Base-by-base conservation (phyloP, 306 rosid species). In the Morella rubra region DNA sequence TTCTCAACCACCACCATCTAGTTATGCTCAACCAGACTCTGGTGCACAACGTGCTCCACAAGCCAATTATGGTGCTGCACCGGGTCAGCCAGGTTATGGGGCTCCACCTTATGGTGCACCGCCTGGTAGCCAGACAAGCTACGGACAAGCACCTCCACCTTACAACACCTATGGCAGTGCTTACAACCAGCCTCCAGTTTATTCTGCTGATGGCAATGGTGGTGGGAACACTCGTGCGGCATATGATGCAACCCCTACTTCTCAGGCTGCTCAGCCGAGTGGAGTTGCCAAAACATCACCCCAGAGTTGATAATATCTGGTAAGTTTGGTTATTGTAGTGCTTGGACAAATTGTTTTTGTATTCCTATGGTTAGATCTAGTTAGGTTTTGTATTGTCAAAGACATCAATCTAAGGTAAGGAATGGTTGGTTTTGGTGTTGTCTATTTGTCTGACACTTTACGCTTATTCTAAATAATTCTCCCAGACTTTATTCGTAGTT, bases 251-350 rank as follows among this genome's bases (percentile, higher is more conserved):
- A 79, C 96, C 13, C 82, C 97, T 32, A 67, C 86, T 71, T 79
- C 97, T 20, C 98, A 85, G 73, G 22, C 85, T 64, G 85, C 73
- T 49, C 90, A 67, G 4, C 96, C 80, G 73, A 74, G 88, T 46
- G 87, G 83, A 41, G 97, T 87, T n/a, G 89, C 97, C 5, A 95
- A 95, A 77, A 62, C 91, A 4, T 92, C 99, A 19, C 97, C 99
- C 3, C 89, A 89, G 76, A 89, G 91, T 85, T 95, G 79, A 88
- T 75, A 14, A 47, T 32, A 69, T 46, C 55, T 64, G 73, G 60
- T 10, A 18, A 50, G 44, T 72, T 51, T 59, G 44, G 8, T 42
- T 27, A 20, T 75, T 54, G 44, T 72, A 81, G 64, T 45, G 16
- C 19, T 49, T 75, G 58, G 59, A 49, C 6, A 52, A 40, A 74